phyloP scores from a whole-genome alignment of 1,284 basidiomycete species.

The Ceratobasidium sp. region DNA sequence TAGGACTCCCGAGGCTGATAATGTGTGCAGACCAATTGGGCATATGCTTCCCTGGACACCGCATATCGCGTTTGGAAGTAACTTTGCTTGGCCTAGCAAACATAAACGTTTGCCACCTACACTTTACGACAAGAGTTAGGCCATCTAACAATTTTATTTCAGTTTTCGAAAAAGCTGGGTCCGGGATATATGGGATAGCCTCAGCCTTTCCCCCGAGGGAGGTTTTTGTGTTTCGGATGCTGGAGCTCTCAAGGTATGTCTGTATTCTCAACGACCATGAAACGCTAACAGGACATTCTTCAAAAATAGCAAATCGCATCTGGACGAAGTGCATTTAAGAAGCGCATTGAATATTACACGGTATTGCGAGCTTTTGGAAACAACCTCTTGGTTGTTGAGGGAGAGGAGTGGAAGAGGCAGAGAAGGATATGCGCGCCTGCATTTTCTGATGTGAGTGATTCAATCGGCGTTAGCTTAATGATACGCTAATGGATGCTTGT shows the following conservation, averaged over 20 bases:
- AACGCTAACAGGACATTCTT: not conserved
- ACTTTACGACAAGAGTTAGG: not conserved
- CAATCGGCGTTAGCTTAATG: no score
- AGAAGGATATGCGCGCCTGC: conserved; percentile 40
- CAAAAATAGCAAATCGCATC: conserved; percentile 3
- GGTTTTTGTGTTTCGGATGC: conserved; percentile 3
- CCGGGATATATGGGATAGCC: not conserved
- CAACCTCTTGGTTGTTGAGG: conserved; percentile 41
- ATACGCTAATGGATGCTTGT: not conserved
- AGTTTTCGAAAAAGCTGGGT: conserved; percentile 3
- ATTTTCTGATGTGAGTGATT: conserved; percentile 42
- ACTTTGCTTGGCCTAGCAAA: not conserved
- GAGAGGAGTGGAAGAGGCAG: conserved; percentile 43
- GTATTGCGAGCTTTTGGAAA: conserved; percentile 34
- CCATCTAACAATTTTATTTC: no score
- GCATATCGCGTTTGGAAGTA: not conserved
- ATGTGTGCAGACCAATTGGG: not conserved
- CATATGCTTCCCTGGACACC: conserved; percentile 3
- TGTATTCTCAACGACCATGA: no score
- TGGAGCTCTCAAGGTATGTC: conserved; percentile 16
- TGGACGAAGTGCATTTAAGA: conserved; percentile 7
- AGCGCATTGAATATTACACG: not conserved
- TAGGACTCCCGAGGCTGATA: not conserved
- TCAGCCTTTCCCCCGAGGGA: not conserved
- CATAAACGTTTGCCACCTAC: not conserved